phyloP scores from a whole-genome alignment of 1,284 basidiomycete genomes.

The Leccinum laetum region DNA sequence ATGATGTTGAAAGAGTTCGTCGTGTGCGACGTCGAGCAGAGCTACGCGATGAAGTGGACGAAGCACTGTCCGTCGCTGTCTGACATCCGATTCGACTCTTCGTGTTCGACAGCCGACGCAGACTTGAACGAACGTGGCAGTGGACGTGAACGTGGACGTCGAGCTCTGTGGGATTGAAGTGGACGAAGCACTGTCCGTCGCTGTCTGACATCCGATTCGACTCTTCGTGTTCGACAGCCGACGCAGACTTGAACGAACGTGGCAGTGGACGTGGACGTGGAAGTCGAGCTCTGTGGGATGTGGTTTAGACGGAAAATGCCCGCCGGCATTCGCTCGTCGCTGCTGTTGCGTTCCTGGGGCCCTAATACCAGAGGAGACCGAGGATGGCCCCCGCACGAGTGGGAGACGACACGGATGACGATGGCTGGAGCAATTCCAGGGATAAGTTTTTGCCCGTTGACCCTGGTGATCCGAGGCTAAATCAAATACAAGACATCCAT shows the following conservation, averaged over 20 bases:
- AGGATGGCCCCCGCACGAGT: slow-evolving; percentile 29
- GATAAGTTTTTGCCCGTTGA: slow-evolving; percentile 18
- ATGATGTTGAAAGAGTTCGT: slow-evolving; percentile 27
- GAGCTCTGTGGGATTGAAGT: too few relatives aligned
- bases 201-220: slow-evolving; percentile 29
- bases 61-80: slow-evolving; percentile 25
- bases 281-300: slow-evolving; percentile 31
- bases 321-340: background rate
- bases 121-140: slow-evolving; percentile 17
- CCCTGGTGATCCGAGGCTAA: slow-evolving; percentile 1
- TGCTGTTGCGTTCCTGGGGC: slow-evolving; percentile 23
- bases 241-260: slow-evolving; percentile 9
- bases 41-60: slow-evolving; percentile 29
- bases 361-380: slow-evolving; percentile 50
- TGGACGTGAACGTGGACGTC: too few relatives aligned
- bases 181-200: slow-evolving; percentile 29
- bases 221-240: slow-evolving; percentile 25
- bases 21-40: slow-evolving; percentile 22
- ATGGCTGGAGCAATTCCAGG: slow-evolving; percentile 24
- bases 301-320: slow-evolving; percentile 28
- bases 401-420: slow-evolving; percentile 17
- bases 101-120: slow-evolving; percentile 17
- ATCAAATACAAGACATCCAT: slow-evolving; percentile 16
- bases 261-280: slow-evolving; percentile 1
- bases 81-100: slow-evolving; percentile 32